Base-by-base conservation (phyloP, 1,284 basidiomycete species). In the Ceratobasidium sp. region DNA sequence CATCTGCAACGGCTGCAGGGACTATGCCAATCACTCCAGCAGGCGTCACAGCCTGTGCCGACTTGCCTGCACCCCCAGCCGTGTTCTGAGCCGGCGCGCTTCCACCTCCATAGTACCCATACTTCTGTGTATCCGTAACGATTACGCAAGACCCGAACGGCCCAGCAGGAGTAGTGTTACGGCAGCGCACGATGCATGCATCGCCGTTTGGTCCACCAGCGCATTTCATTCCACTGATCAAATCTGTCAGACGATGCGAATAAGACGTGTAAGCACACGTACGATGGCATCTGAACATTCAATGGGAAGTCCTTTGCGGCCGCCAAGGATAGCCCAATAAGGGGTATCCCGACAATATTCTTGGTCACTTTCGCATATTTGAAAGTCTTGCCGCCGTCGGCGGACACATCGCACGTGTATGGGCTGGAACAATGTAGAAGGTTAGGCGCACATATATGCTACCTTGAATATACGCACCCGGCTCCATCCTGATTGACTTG, bases 281-380 rank as follows among this genome's bases (percentile, higher is more conserved):
- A 74, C 80, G 79, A 80, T 22, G 80, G 80, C 34, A 77, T 76
- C 59, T 79, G 62, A 15, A 70, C 77, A 9, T 77, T 77, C 44
- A 81, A 77, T 0, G 77, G 64, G 76, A 82, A 81, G 78, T 81
- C 79, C 51, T 76, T 78, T 15, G 81, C 81, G 22, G 67, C 78
- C 22, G 81, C 80, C 8, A 67, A 32, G 17, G 79, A 81, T 65
- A 81, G 76, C 13, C 77, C 76, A 22, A 65, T 29, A 29, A 68
- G 61, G 29, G 79, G 32, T 49, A 64, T 64, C 3, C 81, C 81
- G 17, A 80, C 79, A 25, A 82, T 80, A 57, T 82, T 79, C 65
- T 77, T 56, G 2, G 77, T 79, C 67, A 82, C 81, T 29, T 46
- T 75, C 57, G 79, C 80, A 11, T 71, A 57, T 25, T 71, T 73